These are phyloP conservation scores for Gastrolobium bilobum DNA, from an alignment of 306 rosid genomes.

Conservation along the genomic window DNA sequence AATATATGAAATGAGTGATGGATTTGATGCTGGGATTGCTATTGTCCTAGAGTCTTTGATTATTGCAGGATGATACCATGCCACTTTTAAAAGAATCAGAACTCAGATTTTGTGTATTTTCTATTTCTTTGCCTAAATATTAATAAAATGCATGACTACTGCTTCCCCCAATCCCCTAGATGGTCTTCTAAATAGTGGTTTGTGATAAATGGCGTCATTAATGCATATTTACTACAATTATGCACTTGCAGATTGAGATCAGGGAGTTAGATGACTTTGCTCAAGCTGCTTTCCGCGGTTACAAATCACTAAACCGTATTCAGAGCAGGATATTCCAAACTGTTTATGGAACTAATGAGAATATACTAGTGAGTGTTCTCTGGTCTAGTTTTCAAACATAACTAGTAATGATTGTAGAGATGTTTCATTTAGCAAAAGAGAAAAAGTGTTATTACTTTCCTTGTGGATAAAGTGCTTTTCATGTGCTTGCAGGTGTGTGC, in stretches of 20 bases:
- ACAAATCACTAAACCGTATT: constrained; percentile 88
- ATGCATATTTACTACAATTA: constrained; percentile 42
- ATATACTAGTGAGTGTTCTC: constrained; percentile 80
- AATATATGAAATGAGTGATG: constrained; percentile 33
- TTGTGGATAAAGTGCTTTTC: constrained; percentile 36
- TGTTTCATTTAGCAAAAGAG: constrained; percentile 10
- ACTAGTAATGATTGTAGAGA: constrained; percentile 18
- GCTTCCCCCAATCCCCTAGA: constrained; percentile 35
- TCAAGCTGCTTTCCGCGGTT: constrained; percentile 97
- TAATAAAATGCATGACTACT: constrained; percentile 27
- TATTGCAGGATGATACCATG: constrained; percentile 33
- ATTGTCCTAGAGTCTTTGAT: constrained; percentile 32
- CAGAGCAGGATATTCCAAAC: constrained; percentile 92
- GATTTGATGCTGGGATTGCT: constrained; percentile 39
- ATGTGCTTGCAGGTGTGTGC: constrained; percentile 88
- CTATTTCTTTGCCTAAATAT: constrained; percentile 12
- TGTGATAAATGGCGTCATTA: constrained; percentile 37
- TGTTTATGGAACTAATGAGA: constrained; percentile 90
- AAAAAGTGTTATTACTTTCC: constrained; percentile 37
- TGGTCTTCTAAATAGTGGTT: constrained; percentile 31
- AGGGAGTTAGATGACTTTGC: constrained; percentile 94
- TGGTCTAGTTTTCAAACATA: constrained; percentile 29
- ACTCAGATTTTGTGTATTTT: constrained; percentile 27
- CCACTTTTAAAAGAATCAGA: constrained; percentile 11
- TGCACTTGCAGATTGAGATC: constrained; percentile 81